Evolutionary conservation across 768 basidiomycete genomes (phyloP).

Genomic region (Sporobolomyces roseus): DNA sequence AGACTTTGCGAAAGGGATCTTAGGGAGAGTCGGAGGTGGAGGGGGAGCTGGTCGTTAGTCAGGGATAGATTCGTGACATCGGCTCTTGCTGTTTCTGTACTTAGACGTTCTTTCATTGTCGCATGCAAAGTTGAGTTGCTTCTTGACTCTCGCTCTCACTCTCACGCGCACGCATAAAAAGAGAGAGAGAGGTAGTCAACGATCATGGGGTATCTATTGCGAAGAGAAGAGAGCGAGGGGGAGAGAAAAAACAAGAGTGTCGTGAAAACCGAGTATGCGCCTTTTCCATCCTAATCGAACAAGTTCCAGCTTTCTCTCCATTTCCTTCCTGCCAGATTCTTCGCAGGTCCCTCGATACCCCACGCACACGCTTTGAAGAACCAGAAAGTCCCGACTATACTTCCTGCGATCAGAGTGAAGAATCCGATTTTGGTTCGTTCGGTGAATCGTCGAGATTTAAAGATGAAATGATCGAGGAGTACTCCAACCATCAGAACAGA

Average conservation of each 20-base stretch:
- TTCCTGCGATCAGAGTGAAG: slow-evolving; percentile 62
- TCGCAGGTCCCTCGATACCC: slow-evolving; percentile 76
- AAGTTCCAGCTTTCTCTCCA: slow-evolving; percentile 35
- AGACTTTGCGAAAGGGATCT: slow-evolving; percentile 2
- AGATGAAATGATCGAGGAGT: slow-evolving; percentile 87
- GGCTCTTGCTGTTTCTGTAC: too few species aligned
- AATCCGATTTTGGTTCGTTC: slow-evolving; percentile 64
- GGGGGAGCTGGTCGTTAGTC: too few species aligned
- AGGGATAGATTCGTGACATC: too few species aligned
- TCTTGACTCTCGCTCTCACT: too few species aligned
- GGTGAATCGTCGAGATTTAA: slow-evolving; percentile 65
- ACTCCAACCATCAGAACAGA: slow-evolving; percentile 86
- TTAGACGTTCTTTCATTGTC: too few species aligned
- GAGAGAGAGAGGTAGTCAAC: neutral
- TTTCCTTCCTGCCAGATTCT: slow-evolving; percentile 13
- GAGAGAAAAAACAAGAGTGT: neutral
- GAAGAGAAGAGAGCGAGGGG: neutral
- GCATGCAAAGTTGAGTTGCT: too few species aligned
- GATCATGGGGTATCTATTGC: too few species aligned
- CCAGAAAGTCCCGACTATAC: slow-evolving; percentile 78
- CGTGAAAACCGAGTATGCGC: neutral
- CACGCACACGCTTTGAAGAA: slow-evolving; percentile 88
- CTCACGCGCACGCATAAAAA: neutral
- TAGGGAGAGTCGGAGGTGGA: slow-evolving; percentile 18
- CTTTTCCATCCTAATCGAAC: neutral